Evolutionary conservation across 1,284 basidiomycete species (phyloP).

Genomic region (Lentinula novae-zelandiae): DNA sequence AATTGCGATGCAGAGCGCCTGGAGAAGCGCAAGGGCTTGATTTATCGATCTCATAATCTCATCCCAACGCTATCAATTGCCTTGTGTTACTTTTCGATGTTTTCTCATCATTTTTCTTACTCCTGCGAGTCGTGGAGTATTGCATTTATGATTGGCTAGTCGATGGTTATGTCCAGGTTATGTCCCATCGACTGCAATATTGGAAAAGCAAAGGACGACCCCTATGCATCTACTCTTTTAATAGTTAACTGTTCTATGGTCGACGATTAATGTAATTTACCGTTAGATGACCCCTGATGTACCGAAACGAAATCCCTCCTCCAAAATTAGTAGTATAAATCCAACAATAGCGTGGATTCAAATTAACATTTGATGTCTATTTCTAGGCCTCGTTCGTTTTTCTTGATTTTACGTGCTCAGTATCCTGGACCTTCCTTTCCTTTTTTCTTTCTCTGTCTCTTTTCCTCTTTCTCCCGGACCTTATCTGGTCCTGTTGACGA

Average conservation of each 20-base stretch:
- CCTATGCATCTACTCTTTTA: not conserved
- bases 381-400: not conserved
- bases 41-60: not conserved
- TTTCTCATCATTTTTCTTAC: not conserved
- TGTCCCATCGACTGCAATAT: not conserved
- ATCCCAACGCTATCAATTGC: not conserved
- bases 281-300: not conserved
- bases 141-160: not conserved
- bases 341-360: not conserved
- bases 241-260: not conserved
- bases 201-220: not conserved
- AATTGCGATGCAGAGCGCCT: slow-evolving; percentile 73
- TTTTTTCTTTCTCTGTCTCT: slow-evolving; percentile 6
- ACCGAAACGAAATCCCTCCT: not conserved
- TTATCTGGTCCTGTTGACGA: not conserved
- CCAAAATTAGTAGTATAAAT: not conserved
- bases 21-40: slow-evolving; percentile 55
- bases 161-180: not conserved
- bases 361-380: too few relatives aligned
- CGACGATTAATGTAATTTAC: not conserved
- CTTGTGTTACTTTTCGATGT: not conserved
- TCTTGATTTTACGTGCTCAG: not conserved
- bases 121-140: not conserved
- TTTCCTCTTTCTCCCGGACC: not conserved
- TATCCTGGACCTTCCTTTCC: not conserved